These are phyloP conservation scores for Fusarium pininemorale DNA, from an alignment of 2,329 filamentous ascomycete species.

Conservation along the genomic window DNA sequence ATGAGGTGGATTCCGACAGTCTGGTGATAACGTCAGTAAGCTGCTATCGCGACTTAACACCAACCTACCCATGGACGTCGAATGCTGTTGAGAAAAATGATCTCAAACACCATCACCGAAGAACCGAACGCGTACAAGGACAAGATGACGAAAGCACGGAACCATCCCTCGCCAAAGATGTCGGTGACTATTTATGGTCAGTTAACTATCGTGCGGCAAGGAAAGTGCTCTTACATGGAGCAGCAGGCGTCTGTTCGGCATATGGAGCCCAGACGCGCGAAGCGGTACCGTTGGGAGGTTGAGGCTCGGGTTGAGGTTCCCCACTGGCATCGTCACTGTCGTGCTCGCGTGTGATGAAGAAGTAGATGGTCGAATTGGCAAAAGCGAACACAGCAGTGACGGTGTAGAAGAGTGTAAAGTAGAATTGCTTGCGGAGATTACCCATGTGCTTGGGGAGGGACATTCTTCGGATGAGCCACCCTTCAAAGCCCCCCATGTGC, in stretches of 20 bases:
- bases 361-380: constrained; percentile 62
- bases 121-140: constrained; percentile 57
- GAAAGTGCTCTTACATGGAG: constrained; percentile 36
- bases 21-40: constrained; percentile 45
- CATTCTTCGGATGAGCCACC: constrained; percentile 51
- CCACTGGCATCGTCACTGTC: constrained; percentile 24
- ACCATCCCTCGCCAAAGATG: constrained; percentile 58
- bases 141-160: constrained; percentile 57
- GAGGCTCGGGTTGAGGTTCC: constrained; percentile 8
- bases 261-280: constrained; percentile 11
- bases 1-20: constrained; percentile 55
- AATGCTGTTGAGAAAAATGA: constrained; percentile 62
- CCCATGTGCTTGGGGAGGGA: constrained; percentile 56
- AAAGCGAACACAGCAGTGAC: constrained; percentile 57
- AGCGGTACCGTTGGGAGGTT: constrained; percentile 9
- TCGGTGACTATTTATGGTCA: constrained; percentile 53
- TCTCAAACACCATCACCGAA: constrained; percentile 56
- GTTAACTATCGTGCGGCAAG: constrained; percentile 23
- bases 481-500: constrained; percentile 49
- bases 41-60: too few relatives aligned
- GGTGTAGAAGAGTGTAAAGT: constrained; percentile 62
- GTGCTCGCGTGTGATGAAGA: constrained; percentile 53
- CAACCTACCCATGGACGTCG: constrained; percentile 58
- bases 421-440: constrained; percentile 54
- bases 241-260: constrained; percentile 7